Evolutionary conservation across 768 basidiomycete species (phyloP), one percentile per base, ranked within the genome.

Genomic region (Lactarius pseudohatsudake): DNA sequence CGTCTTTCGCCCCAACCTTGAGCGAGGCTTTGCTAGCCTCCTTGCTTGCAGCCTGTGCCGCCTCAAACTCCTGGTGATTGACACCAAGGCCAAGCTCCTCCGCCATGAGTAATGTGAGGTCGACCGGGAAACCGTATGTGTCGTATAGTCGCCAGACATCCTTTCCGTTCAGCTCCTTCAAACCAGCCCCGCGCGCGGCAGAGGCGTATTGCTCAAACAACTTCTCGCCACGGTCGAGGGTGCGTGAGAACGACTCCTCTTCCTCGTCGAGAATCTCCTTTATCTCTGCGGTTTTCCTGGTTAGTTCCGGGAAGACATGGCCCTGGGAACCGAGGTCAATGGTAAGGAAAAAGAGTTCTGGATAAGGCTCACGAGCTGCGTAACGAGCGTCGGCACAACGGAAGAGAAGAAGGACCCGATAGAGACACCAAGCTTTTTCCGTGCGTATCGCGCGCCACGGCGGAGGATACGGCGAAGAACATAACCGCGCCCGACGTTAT

Each of bases 101-200:
- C 4, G 97, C 97, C 97, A 99, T 98, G 65, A 99, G 82, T 59
- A 90, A 88, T 1, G 97, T 99, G 59, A 99, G 79, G 74, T 99
- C 97, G 50, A 93, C 94, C 0, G 97, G 97, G 81, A 99, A 99
- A 59, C 97, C 97, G 74, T 92, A 99, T 1, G 97, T 98, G 75
- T 99, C 97, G 75, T 98, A 98, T 59, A 99, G 78, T 32, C 92
- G 85, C 97, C 97, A 99, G 41, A 98, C 93, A 73, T 99, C 96
- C 71, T 89, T 91, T 30, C 97, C 97, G 66, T 81, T 86, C 36
- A 99, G 86, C 70, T 87, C 85, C 45, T 80, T 88, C 5, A 78
- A 72, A 9, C 87, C 88, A 57, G 82, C 79, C 61, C 87, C 83
- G 69, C 81, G 81, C 10, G 96, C 87, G 38, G 84, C 81, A 32